phyloP scores from a whole-genome alignment of 768 basidiomycete species.

The Gymnopilus dilepis region DNA sequence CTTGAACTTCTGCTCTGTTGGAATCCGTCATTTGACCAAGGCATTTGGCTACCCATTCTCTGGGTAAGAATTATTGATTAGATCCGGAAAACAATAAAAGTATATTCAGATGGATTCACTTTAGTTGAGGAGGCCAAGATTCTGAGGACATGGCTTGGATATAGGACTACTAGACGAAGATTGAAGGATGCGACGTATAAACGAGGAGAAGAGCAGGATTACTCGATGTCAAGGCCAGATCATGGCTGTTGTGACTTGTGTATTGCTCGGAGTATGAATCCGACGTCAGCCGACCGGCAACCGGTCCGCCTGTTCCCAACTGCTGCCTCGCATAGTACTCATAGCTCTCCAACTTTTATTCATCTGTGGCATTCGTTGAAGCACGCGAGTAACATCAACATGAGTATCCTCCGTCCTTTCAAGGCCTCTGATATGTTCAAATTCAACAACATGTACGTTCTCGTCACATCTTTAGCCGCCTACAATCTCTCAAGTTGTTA shows the following conservation, averaged over 20 bases:
- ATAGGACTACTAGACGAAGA: conserved; percentile 2
- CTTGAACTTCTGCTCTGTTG: conserved; percentile 87
- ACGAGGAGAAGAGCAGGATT: background rate
- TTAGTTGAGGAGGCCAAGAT: conserved; percentile 81
- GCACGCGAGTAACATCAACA: conserved; percentile 34
- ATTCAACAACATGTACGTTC: conserved; percentile 86
- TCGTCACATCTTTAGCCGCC: background rate
- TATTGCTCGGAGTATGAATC: conserved; percentile 14
- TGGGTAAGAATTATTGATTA: conserved; percentile 37
- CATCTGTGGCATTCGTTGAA: background rate
- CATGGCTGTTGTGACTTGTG: conserved; percentile 5
- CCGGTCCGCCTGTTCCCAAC: conserved; percentile 14
- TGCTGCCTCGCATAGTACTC: too few relatives aligned
- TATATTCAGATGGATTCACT: conserved; percentile 48
- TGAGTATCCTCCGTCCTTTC: conserved; percentile 90
- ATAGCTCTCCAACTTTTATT: background rate
- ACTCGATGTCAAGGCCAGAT: conserved; percentile 1
- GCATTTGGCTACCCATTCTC: conserved; percentile 95
- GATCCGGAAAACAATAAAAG: background rate
- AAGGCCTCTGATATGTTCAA: conserved; percentile 88
- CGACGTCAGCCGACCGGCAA: conserved; percentile 11
- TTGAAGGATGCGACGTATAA: background rate
- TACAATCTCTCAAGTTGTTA: too few relatives aligned
- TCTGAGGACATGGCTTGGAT: conserved; percentile 65
- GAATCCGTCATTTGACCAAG: conserved; percentile 88